Conservation (phyloP, 305 asterid species). For the Salvia sclarea region DNA sequence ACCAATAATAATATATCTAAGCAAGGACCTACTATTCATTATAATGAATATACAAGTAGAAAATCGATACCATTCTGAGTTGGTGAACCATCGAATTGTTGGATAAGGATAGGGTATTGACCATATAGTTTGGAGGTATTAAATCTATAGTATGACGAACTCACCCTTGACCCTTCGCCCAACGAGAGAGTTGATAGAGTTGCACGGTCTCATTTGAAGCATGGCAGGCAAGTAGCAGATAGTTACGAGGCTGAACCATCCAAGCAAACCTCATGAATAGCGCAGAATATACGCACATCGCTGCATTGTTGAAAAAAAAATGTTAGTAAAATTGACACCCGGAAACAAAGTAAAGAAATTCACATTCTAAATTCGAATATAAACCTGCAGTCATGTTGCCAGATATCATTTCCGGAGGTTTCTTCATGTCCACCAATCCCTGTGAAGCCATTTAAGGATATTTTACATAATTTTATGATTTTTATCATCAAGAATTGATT, state of each 20-base stretch:
- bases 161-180: conserved; percentile 83
- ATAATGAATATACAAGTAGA: too few species aligned
- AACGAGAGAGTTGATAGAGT: conserved; percentile 71
- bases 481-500: too few species aligned
- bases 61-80: too few species aligned
- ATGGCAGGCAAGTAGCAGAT: conserved; percentile 75
- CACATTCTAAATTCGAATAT: background rate
- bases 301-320: conserved; percentile 37
- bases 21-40: too few species aligned
- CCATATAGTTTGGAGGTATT: too few species aligned
- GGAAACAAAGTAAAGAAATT: background rate
- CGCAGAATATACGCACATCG: conserved; percentile 77
- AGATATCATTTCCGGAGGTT: conserved; percentile 87
- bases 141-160: background rate
- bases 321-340: too few species aligned
- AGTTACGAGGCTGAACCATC: conserved; percentile 91
- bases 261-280: conserved; percentile 91
- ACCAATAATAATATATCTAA: too few species aligned
- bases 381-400: conserved; percentile 95
- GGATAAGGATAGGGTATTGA: too few species aligned
- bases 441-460: conserved; percentile 1
- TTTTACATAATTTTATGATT: too few species aligned
- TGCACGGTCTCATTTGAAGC: conserved; percentile 85
- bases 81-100: too few species aligned
- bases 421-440: conserved; percentile 42